Conservation (phyloP, 768 basidiomycete species). For the Exidia glandulosa region DNA sequence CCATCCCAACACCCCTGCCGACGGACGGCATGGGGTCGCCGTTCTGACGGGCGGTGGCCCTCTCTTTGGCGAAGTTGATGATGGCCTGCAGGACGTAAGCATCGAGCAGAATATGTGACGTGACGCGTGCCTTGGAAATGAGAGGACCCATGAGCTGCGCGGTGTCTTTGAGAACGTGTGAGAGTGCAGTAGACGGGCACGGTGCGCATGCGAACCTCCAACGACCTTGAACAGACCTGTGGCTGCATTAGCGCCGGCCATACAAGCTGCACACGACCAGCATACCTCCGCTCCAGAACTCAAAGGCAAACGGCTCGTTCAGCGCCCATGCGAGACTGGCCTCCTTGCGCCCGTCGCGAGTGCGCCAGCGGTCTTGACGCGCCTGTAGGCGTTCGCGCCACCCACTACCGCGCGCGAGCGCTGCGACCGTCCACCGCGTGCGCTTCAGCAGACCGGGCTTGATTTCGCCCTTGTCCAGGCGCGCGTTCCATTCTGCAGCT, state of each 20-base stretch:
- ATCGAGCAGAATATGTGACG: neutral
- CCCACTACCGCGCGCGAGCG: neutral
- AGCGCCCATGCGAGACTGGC: conserved; percentile 49
- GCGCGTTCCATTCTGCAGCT: conserved; percentile 46
- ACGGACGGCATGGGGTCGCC: conserved; percentile 27
- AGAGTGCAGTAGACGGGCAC: neutral
- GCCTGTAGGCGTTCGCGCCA: conserved; percentile 13
- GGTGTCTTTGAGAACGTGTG: conserved; percentile 49
- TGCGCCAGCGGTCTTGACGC: conserved; percentile 35
- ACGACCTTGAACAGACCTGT: conserved; percentile 35
- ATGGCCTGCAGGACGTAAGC: conserved; percentile 28
- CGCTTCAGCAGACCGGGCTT: conserved; percentile 29
- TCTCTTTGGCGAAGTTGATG: conserved; percentile 47
- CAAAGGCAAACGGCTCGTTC: conserved; percentile 45
- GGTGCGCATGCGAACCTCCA: neutral
- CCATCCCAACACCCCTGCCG: conserved; percentile 50
- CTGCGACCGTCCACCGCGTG: conserved; percentile 29
- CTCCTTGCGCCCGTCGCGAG: conserved; percentile 31
- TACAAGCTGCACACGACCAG: neutral
- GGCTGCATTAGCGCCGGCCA: neutral
- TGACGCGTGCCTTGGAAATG: conserved; percentile 37
- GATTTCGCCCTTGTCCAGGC: conserved; percentile 34
- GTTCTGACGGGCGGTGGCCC: conserved; percentile 27
- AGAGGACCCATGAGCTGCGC: conserved; percentile 53
- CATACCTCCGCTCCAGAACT: conserved; percentile 52